Percentiles rank a stretch among this genome's conserved stretches.
These are phyloP conservation scores for Saccharum hybrid DNA, from an alignment of 202 grass and related monocot genomes.

Conservation along the genomic window DNA sequence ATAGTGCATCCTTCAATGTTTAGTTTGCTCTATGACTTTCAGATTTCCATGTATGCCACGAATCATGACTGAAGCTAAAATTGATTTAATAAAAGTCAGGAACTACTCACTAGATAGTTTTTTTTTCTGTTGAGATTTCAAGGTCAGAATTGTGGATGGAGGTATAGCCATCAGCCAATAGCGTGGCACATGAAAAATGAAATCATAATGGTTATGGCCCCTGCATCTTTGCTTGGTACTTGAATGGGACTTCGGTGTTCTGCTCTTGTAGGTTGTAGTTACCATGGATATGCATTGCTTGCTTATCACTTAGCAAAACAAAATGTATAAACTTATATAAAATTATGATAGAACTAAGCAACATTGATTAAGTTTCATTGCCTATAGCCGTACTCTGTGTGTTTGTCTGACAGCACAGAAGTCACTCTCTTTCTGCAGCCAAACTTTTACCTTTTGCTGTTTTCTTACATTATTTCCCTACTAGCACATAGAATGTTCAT, in stretches of 20 bases:
- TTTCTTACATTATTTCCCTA: conserved; percentile 1
- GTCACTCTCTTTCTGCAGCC: conserved; percentile 5
- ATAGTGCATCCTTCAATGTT: background rate
- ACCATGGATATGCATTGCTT: background rate
- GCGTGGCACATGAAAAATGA: background rate
- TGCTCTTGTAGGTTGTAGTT: background rate
- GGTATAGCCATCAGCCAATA: background rate
- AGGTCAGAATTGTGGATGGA: conserved; percentile 1
- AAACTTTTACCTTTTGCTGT: background rate
- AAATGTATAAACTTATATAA: background rate
- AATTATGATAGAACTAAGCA: background rate
- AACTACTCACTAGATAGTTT: background rate
- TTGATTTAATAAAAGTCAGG: too few relatives aligned
- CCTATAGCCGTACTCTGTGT: background rate
- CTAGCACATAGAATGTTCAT: background rate
- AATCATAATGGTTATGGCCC: background rate
- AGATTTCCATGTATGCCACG: background rate
- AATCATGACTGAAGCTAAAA: too few relatives aligned
- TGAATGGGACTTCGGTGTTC: background rate
- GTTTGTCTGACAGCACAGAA: background rate
- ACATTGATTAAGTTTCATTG: background rate
- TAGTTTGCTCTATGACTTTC: background rate
- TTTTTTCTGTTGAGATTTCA: conserved; percentile 1
- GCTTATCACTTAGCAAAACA: background rate
- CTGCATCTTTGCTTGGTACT: background rate